Evolutionary conservation across 1,139 yeast genomes (phyloP).

Genomic region (Kodamaea plutei): DNA sequence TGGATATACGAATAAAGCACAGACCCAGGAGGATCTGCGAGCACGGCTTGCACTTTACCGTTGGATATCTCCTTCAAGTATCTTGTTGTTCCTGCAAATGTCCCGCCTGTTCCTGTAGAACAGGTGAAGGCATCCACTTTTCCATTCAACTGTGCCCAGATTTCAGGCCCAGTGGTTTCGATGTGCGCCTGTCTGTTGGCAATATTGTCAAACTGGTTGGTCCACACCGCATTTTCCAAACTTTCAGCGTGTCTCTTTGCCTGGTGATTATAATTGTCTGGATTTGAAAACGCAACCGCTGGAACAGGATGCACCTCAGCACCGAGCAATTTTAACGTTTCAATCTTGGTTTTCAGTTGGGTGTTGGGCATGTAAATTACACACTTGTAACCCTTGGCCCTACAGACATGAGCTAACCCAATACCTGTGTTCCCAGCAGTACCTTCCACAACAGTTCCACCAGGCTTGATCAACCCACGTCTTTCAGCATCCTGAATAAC

Average conservation of each 20-base stretch:
- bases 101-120: constrained; percentile 90
- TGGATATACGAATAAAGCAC: constrained; percentile 75
- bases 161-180: constrained; percentile 88
- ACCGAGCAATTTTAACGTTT: constrained; percentile 67
- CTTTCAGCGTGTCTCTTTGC: constrained; percentile 79
- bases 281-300: constrained; percentile 76
- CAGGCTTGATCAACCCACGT: constrained; percentile 61
- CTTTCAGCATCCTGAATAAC: constrained; percentile 76
- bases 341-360: constrained; percentile 74
- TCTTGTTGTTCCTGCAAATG: constrained; percentile 79
- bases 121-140: constrained; percentile 81
- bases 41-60: constrained; percentile 54
- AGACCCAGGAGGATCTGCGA: constrained; percentile 95
- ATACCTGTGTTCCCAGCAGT: constrained; percentile 77
- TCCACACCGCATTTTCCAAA: constrained; percentile 80
- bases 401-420: constrained; percentile 83
- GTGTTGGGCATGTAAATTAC: constrained; percentile 89
- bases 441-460: constrained; percentile 55
- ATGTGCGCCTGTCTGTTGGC: constrained; percentile 90
- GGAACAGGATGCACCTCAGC: constrained; percentile 92
- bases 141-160: constrained; percentile 85
- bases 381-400: constrained; percentile 78
- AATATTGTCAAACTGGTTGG: constrained; percentile 81
- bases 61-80: constrained; percentile 64
- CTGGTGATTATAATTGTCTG: constrained; percentile 79